These are phyloP conservation scores for Diaporthe vexans DNA, from an alignment of 2,329 filamentous ascomycete genomes.

Conservation along the genomic window DNA sequence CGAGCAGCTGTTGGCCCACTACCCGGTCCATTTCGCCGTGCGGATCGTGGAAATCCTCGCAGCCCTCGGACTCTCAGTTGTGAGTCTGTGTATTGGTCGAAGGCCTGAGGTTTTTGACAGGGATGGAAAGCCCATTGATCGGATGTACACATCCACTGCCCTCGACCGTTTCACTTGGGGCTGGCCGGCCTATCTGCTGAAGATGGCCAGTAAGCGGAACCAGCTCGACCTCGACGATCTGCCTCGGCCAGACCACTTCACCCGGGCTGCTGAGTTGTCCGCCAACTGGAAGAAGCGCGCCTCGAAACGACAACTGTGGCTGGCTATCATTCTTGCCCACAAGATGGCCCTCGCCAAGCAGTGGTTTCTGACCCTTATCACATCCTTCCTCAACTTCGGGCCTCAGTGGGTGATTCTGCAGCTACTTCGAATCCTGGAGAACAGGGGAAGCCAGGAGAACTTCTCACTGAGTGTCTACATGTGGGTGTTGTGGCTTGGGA, in stretches of 20 bases:
- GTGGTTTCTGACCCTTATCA: conserved; percentile 67
- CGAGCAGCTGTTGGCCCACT: conserved; percentile 51
- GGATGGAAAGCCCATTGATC: conserved; percentile 72
- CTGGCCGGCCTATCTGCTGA: conserved; percentile 72
- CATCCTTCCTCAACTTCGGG: conserved; percentile 73
- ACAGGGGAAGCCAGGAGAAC: conserved; percentile 58
- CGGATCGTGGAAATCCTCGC: conserved; percentile 62
- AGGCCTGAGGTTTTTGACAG: conserved; percentile 74
- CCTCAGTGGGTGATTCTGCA: conserved; percentile 79
- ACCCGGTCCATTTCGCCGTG: conserved; percentile 57
- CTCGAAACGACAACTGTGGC: conserved; percentile 69
- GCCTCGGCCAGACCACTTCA: conserved; percentile 70
- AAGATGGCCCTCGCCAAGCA: conserved; percentile 69
- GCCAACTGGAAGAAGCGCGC: conserved; percentile 63
- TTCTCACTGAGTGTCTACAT: conserved; percentile 71
- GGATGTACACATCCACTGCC: conserved; percentile 71
- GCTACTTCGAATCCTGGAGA: conserved; percentile 76
- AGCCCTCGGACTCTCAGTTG: conserved; percentile 60
- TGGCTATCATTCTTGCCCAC: conserved; percentile 71
- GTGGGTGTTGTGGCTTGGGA: conserved; percentile 76
- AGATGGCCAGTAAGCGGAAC: conserved; percentile 67
- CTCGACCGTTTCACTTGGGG: conserved; percentile 74
- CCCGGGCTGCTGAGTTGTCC: conserved; percentile 64
- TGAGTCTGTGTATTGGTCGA: conserved; percentile 71
- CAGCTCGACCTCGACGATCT: conserved; percentile 74